These are phyloP conservation scores for Actinidia chinensis DNA, from an alignment of 179 eudicot genomes.

Conservation along the genomic window DNA sequence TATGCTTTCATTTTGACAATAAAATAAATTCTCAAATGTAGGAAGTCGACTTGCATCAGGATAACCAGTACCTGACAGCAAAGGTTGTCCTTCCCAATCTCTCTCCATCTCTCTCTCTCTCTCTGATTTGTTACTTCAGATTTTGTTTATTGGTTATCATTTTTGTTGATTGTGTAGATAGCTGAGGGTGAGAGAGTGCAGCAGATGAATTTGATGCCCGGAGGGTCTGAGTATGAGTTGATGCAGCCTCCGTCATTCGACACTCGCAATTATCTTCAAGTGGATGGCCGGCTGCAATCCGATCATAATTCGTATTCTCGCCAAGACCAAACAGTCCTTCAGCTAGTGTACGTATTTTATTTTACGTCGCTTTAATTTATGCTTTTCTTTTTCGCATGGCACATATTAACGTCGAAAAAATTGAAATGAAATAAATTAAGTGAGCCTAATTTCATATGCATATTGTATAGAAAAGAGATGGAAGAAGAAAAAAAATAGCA, in stretches of 20 bases:
- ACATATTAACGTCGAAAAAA: too few species aligned
- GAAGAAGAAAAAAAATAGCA: too few species aligned
- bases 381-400: too few species aligned
- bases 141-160: not conserved
- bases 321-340: slow-evolving; percentile 74
- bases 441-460: too few species aligned
- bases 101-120: slow-evolving; percentile 2
- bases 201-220: slow-evolving; percentile 83
- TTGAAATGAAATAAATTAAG: too few species aligned
- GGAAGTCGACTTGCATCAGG: slow-evolving; percentile 88
- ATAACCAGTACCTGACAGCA: slow-evolving; percentile 82
- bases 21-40: slow-evolving; percentile 35
- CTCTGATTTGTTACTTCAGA: not conserved
- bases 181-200: slow-evolving; percentile 82
- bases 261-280: slow-evolving; percentile 71
- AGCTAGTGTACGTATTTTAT: slow-evolving; percentile 47
- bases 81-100: slow-evolving; percentile 50
- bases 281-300: slow-evolving; percentile 66
- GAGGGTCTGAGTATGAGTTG: slow-evolving; percentile 54
- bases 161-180: slow-evolving; percentile 38
- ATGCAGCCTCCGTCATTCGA: slow-evolving; percentile 64
- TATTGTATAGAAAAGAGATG: too few species aligned
- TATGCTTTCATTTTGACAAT: not conserved
- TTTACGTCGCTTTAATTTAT: not conserved
- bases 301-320: slow-evolving; percentile 52